These are phyloP conservation scores for Telopea speciosissima DNA, from an alignment of 177 flowering plant species.

Conservation along the genomic window DNA sequence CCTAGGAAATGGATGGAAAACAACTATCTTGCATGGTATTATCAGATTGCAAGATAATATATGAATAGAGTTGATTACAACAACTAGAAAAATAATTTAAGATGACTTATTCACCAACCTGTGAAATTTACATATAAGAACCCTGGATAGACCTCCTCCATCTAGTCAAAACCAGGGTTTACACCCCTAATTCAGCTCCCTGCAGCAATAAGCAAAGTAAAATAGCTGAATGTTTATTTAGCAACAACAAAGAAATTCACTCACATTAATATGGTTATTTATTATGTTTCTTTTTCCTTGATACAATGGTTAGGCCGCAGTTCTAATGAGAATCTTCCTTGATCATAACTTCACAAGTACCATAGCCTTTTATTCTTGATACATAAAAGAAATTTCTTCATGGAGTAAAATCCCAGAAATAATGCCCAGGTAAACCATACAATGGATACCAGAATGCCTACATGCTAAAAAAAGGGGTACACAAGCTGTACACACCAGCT, in stretches of 20 bases:
- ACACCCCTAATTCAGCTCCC: constrained; percentile 1
- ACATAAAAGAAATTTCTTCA: no score
- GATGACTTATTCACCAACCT: neutral
- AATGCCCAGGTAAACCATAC: no score
- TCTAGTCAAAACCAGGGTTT: neutral
- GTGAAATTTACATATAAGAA: neutral
- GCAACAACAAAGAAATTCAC: neutral
- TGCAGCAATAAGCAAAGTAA: constrained; percentile 7
- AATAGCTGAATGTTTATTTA: constrained; percentile 4
- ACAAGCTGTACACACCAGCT: no score
- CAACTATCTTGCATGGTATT: no score
- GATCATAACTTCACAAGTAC: neutral
- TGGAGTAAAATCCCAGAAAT: no score
- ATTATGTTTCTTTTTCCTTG: neutral
- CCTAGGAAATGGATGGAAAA: no score
- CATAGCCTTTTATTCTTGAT: neutral
- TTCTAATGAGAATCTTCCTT: neutral
- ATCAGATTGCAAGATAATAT: no score
- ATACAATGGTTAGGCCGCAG: neutral
- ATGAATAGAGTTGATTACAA: no score
- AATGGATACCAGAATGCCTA: no score
- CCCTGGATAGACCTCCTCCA: neutral
- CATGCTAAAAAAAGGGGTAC: no score
- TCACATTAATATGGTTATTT: neutral
- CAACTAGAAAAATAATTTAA: neutral